Percentiles rank a stretch among this genome's conserved stretches.
These are phyloP conservation scores for Datura wrightii DNA, from an alignment of 257 asterid genomes.

Conservation along the genomic window DNA sequence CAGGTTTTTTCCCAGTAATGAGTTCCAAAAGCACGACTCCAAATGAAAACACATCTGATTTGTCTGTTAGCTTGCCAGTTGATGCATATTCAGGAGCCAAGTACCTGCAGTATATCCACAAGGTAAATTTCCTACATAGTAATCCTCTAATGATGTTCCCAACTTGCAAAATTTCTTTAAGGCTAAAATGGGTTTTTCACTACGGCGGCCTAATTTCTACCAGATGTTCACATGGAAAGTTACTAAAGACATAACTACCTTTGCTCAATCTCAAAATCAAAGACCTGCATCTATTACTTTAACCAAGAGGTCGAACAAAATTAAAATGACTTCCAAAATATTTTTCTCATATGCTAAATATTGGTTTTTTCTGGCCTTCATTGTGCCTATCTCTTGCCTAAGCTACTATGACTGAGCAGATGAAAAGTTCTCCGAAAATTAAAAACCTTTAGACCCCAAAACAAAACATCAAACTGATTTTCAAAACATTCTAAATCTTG, in stretches of 20 bases:
- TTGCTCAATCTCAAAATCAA: neutral
- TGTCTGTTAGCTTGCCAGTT: conserved; percentile 82
- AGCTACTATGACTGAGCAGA: neutral
- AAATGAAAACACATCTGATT: conserved; percentile 89
- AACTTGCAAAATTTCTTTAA: neutral
- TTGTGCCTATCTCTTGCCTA: conserved; percentile 3
- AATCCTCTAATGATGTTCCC: neutral
- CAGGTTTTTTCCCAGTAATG: conserved; percentile 80
- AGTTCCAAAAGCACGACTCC: conserved; percentile 95
- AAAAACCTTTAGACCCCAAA: conserved; percentile 5
- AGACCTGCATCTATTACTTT: neutral
- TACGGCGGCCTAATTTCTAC: neutral
- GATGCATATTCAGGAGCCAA: conserved; percentile 96
- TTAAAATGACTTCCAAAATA: neutral
- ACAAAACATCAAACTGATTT: conserved; percentile 5
- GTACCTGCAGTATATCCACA: conserved; percentile 52
- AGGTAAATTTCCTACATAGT: conserved; percentile 1
- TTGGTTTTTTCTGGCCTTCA: neutral
- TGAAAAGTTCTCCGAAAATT: neutral
- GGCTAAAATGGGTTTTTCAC: neutral
- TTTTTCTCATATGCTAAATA: neutral
- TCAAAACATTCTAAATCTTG: neutral
- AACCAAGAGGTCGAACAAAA: neutral
- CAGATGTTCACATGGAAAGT: neutral
- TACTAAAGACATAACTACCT: neutral